Base-by-base conservation (phyloP, 257 asterid species). In the Capsicum rhomboideum region DNA sequence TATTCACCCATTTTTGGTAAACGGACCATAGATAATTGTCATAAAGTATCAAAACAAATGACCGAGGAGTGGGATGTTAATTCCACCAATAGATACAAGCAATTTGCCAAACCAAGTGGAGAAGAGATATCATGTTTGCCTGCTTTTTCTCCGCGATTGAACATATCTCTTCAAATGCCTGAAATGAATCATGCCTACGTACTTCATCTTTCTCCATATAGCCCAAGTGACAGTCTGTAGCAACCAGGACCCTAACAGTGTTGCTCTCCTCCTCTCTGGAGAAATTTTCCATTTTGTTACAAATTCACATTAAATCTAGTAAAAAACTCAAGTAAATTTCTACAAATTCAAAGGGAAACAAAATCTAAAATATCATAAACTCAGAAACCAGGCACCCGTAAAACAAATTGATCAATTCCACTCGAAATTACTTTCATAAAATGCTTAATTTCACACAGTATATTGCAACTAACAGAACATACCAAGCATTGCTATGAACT, bases 151-250 rank as follows among this genome's bases (percentile, higher is more conserved):
- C 98, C 6, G 99, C 98, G 64, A 97, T 97, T 10, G 98, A 91
- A 91, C 99, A 97, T 83, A 97, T 97, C 93, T 97, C 99, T 82
- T 97, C 98, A 83, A 97, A 97, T 49, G 99, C 95, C 93, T 90
- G 93, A 84, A 97, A 95, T 0, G 98, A 97, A 87, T 97, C 99
- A 8, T 96, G 97, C 89, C 99, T 88, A 42, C 99, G 97, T 66
- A 94, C 86, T 89, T 96, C 99, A 88, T 96, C 98, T 93, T 92
- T 96, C 92, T 96, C 99, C 98, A 96, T 93, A 84, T 96, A 96
- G 61, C 99, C 99, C 68, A 96, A 94, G 89, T 96, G 99, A 86
- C 99, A 96, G 88, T 96, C 99, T 0, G 98, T 96, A 64, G 99
- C 99, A 28, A 96, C 94, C 78, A 96, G 91, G 87, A 96, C 58